phyloP scores from a whole-genome alignment of 1,284 basidiomycete genomes.

The Vanrija sp. region DNA sequence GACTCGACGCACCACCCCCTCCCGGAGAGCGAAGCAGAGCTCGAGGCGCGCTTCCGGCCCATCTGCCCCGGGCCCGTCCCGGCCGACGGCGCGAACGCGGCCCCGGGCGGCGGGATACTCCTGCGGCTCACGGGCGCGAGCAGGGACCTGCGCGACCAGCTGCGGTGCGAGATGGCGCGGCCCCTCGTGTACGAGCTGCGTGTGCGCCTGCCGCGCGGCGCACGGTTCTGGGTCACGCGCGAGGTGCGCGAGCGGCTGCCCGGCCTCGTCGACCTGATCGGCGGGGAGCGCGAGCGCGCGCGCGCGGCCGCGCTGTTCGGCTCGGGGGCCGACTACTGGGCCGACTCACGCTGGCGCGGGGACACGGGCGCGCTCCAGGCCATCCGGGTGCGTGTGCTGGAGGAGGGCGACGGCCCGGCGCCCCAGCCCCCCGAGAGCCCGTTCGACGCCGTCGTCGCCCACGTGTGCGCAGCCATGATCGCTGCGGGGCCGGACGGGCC shows the following conservation, averaged over 20 bases:
- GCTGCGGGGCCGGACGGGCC: not conserved
- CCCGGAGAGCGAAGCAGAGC: conserved; percentile 55
- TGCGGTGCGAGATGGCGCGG: conserved; percentile 35
- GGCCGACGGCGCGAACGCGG: not conserved
- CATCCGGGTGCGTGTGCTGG: conserved; percentile 26
- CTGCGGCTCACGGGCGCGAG: conserved; percentile 27
- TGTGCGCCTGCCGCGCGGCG: conserved; percentile 17
- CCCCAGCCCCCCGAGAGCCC: not conserved
- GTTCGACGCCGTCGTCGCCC: conserved; percentile 10
- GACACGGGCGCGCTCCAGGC: conserved; percentile 21
- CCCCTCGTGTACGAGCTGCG: conserved; percentile 38
- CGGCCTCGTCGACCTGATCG: conserved; percentile 37
- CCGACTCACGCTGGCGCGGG: conserved; percentile 33
- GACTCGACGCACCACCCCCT: conserved; percentile 72
- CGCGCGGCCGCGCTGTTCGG: conserved; percentile 33
- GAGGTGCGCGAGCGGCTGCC: conserved; percentile 38
- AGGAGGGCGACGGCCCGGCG: conserved; percentile 1
- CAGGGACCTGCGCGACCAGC: conserved; percentile 40
- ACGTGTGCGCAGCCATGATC: conserved; percentile 13
- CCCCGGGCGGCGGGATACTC: too few species aligned
- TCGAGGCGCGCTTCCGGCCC: conserved; percentile 58
- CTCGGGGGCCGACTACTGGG: conserved; percentile 27
- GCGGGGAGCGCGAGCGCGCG: conserved; percentile 29
- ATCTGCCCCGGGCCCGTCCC: conserved; percentile 52
- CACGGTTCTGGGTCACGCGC: conserved; percentile 40